These are phyloP conservation scores for Arabidopsis arenosa DNA, from an alignment of 345 rosid genomes.

Conservation along the genomic window DNA sequence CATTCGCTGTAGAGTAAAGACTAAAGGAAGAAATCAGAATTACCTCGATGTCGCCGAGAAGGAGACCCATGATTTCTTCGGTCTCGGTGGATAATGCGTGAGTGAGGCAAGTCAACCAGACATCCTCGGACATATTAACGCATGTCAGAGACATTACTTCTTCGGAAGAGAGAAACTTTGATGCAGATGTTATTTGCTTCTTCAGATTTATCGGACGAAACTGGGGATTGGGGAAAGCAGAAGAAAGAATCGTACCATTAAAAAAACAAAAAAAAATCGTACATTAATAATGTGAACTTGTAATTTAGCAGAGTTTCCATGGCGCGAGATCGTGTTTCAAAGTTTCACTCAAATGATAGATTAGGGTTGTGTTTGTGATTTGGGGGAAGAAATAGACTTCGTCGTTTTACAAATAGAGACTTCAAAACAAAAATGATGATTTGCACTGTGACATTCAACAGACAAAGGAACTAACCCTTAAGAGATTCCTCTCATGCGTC, in stretches of 20 bases:
- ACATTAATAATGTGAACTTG: too few relatives aligned
- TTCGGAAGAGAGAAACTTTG: neutral
- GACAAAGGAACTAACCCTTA: neutral
- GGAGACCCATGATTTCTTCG: slow-evolving; percentile 99
- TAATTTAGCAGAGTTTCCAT: too few relatives aligned
- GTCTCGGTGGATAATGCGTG: slow-evolving; percentile 99
- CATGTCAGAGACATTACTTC: slow-evolving; percentile 70
- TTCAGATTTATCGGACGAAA: neutral
- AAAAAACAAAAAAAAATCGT: neutral
- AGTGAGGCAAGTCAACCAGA: slow-evolving; percentile 92
- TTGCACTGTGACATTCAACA: slow-evolving; percentile 15
- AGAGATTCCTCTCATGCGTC: slow-evolving; percentile 3
- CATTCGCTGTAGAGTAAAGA: neutral
- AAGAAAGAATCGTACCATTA: neutral
- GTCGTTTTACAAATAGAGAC: too few relatives aligned
- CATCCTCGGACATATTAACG: slow-evolving; percentile 93
- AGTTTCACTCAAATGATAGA: too few relatives aligned
- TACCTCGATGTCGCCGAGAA: slow-evolving; percentile 95
- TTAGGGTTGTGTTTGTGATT: too few relatives aligned
- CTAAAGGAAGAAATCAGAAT: too few relatives aligned
- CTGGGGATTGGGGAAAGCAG: neutral
- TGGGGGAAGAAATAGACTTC: too few relatives aligned
- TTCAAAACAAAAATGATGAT: neutral
- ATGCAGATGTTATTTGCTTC: neutral
- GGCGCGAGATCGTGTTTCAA: too few relatives aligned